These are phyloP conservation scores for Hericium erinaceus DNA, from an alignment of 768 basidiomycete species.

Conservation along the genomic window DNA sequence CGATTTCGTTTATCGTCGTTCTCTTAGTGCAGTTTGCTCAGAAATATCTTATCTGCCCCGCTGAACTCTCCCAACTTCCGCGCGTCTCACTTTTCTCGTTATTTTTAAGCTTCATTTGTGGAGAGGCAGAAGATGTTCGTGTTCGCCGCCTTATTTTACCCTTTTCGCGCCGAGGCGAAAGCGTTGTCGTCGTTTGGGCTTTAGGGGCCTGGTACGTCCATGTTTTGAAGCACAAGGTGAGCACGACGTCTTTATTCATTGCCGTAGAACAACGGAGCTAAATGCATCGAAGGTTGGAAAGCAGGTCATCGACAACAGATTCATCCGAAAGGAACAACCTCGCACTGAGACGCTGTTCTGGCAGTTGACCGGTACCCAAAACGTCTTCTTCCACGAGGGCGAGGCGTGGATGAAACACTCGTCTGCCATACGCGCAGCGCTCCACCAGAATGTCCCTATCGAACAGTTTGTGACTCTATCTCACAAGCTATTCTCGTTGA, in stretches of 20 bases:
- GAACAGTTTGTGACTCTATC: slow-evolving; percentile 25
- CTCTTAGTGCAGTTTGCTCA: background rate
- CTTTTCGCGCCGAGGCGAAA: background rate
- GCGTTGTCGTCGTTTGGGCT: slow-evolving; percentile 29
- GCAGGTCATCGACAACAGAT: background rate
- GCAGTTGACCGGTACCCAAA: slow-evolving; percentile 11
- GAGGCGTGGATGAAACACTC: slow-evolving; percentile 30
- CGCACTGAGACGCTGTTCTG: background rate
- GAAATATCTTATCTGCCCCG: background rate
- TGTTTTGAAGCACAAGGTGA: slow-evolving; percentile 27
- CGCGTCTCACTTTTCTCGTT: background rate
- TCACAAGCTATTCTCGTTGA: slow-evolving; percentile 23
- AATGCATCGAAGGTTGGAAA: background rate
- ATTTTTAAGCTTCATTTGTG: background rate
- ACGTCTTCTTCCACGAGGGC: slow-evolving; percentile 31
- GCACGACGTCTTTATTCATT: background rate
- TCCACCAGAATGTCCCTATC: slow-evolving; percentile 26
- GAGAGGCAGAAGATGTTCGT: background rate
- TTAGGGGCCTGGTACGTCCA: slow-evolving; percentile 34
- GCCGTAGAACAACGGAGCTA: background rate
- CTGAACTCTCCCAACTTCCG: background rate
- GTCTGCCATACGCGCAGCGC: slow-evolving; percentile 24
- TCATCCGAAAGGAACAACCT: background rate
- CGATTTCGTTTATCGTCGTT: too few species aligned
- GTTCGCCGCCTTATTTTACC: background rate